A percentile compares a stretch with the other conserved stretches of the same genome.
Evolutionary conservation across 768 basidiomycete species (phyloP).

Genomic region (Boletus sp.): DNA sequence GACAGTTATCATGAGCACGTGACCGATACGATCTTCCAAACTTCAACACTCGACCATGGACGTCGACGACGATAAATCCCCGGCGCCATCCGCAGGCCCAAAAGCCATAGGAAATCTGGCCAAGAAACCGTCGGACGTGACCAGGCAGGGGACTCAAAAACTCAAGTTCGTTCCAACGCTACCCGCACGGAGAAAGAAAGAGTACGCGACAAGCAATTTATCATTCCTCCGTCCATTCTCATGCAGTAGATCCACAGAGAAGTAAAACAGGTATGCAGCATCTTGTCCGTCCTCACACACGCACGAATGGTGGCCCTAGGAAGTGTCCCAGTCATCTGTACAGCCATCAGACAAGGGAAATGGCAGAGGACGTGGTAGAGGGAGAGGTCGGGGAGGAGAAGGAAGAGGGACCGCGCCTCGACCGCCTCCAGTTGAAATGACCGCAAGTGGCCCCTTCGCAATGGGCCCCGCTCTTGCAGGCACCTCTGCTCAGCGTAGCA

Average conservation of each 20-base stretch:
- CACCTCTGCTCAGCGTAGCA: slow-evolving; percentile 44
- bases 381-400: slow-evolving; percentile 52
- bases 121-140: slow-evolving; percentile 66
- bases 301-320: slow-evolving; percentile 36
- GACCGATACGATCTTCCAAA: slow-evolving; percentile 6
- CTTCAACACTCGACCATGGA: slow-evolving; percentile 10
- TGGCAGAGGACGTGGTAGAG: slow-evolving; percentile 47
- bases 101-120: slow-evolving; percentile 78
- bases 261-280: slow-evolving; percentile 55
- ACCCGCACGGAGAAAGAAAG: slow-evolving; percentile 74
- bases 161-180: slow-evolving; percentile 80
- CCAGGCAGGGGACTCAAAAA: slow-evolving; percentile 69
- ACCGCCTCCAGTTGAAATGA: slow-evolving; percentile 65
- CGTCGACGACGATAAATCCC: slow-evolving; percentile 8
- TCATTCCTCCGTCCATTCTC: slow-evolving; percentile 1
- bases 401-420: slow-evolving; percentile 43
- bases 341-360: slow-evolving; percentile 39
- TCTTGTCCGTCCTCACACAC: neutral
- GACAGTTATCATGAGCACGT: slow-evolving; percentile 11
- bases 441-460: slow-evolving; percentile 82
- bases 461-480: slow-evolving; percentile 78
- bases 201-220: slow-evolving; percentile 47
- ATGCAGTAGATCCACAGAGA: slow-evolving; percentile 42
- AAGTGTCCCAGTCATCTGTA: slow-evolving; percentile 37
- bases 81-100: slow-evolving; percentile 29